Base-by-base conservation (phyloP, 139 green algal species). In the Tetratostichococcus sp. region DNA sequence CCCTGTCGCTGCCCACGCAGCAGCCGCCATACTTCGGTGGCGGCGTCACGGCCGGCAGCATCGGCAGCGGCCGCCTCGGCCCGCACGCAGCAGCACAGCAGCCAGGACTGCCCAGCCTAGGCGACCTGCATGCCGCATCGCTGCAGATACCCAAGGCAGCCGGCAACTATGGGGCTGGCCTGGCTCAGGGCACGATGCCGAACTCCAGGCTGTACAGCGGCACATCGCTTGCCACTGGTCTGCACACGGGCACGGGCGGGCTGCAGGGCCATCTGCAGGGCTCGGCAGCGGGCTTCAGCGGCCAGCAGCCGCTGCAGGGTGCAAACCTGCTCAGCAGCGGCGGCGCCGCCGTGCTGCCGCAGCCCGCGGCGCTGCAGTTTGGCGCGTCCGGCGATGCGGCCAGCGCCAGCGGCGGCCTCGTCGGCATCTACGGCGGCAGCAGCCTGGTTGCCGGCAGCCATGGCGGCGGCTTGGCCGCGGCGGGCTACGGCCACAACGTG, bases 71-170 rank as follows among this genome's bases (percentile, higher is more conserved):
- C 39, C 39, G 39, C 8, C 39, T 50, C 8, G 39, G 39, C 39
- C 50, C 50, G 50, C 50, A 26, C 26, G 50, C 17, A 25, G 50
- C 50, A 26, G 2, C 19, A 26, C 50, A 62, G 50, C 50, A n/a
- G 50, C 50, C 50, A 17, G 50, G 50, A 17, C 50, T 62, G 50
- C 50, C 50, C 11, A 62, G 50, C 19, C 50, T 62, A 2, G 50
- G 50, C 11, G 50, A 62, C 50, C 50, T 62, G 17, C 50, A 62
- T 26, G 50, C 50, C 26, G 50, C 50, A 2, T 62, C 50, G 50
- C 50, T 62, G 50, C 50, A 62, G 50, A 62, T 62, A n/a, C 50
- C 50, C 50, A 62, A 62, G 50, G 50, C 50, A 26, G 50, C 50
- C 2, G 17, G 11, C 14, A 17, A 62, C 19, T 62, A n/a, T 17